Base-by-base conservation (phyloP, 2,329 filamentous ascomycete genomes). In the Fusarium papillatum region DNA sequence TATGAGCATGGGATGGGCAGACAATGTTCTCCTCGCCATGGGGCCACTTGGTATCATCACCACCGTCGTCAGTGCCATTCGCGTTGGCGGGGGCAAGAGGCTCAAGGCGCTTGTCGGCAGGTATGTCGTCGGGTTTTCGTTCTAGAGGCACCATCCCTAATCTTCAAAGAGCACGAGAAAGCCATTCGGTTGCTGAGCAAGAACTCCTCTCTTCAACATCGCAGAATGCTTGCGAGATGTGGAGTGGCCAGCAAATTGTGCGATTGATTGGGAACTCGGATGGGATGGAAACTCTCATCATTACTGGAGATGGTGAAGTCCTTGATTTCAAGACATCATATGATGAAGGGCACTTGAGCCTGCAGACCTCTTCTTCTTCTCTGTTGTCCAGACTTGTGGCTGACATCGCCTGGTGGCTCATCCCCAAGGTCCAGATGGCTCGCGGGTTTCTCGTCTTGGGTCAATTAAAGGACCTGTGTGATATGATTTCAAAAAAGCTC, bases 31-130 rank as follows among this genome's bases (percentile, higher is more conserved):
- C 6, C 83, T 90, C 16, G 84, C 87, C 0, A 82, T 88, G 64
- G 86, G 83, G 0, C 88, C 87, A 0, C 68, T 89, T 2, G 86
- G 87, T 0, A 85, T 88, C 7, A 72, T 88, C 19, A 88, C 87
- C 0, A 81, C 81, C 0, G 79, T 88, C 0, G 84, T 88, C 0
- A 83, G 83, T 0, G 83, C 86, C 0, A 88, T 89, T 16, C 79
- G 87, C 1, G 84, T 89, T 0, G 84, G 84, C n/a, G 86, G 87
- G 0, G 84, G 82, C 1, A 75, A 81, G 1, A 86, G 83, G 66
- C 79, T 88, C 0, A 84, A 84, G 24, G 85, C 87, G 0, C 81
- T 88, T 9, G 82, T 88, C 13, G 87, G 87, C 4, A 79, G 87
- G 22, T 48, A 24, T 48, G 29, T 29, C 29, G 9, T 29, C 29